phyloP scores from a whole-genome alignment of 1,139 yeast species.

The Taiozyma sp. region DNA sequence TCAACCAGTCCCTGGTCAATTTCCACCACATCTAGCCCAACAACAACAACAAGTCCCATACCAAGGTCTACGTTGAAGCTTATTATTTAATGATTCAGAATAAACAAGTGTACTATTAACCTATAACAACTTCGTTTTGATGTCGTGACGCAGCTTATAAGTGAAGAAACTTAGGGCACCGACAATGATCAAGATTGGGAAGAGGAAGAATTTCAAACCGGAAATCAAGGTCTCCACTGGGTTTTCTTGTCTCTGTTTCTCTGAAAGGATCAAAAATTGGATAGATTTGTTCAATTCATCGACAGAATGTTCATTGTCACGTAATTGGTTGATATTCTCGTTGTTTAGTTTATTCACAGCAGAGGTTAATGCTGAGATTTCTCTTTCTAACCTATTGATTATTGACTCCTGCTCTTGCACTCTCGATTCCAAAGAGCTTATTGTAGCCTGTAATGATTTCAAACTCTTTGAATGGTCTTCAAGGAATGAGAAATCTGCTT shows the following conservation, averaged over 20 bases:
- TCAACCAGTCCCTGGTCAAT: not conserved
- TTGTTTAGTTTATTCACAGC: constrained; percentile 16
- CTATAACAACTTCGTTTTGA: constrained; percentile 32
- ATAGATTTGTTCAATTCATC: constrained; percentile 24
- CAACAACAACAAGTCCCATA: not conserved
- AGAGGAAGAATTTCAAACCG: constrained; percentile 29
- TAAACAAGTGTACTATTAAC: not conserved
- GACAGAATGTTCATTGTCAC: constrained; percentile 22
- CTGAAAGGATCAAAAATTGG: constrained; percentile 23
- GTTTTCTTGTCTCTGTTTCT: constrained; percentile 29
- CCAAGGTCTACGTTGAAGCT: not conserved
- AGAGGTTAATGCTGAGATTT: constrained; percentile 8
- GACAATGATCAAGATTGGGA: constrained; percentile 30
- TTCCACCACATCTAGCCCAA: not conserved
- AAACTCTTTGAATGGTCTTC: constrained; percentile 19
- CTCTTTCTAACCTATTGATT: constrained; percentile 8
- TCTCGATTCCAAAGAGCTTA: constrained; percentile 4
- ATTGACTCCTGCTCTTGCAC: constrained; percentile 5
- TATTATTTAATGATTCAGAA: not conserved
- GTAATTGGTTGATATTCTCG: constrained; percentile 27
- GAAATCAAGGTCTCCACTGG: constrained; percentile 29
- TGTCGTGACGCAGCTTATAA: constrained; percentile 35
- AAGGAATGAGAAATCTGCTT: constrained; percentile 17
- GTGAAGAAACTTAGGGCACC: constrained; percentile 33
- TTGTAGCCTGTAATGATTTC: constrained; percentile 7